These are phyloP conservation scores for Tetrapisispora nanseiensis DNA, from an alignment of 805 yeast genomes.

Conservation along the genomic window DNA sequence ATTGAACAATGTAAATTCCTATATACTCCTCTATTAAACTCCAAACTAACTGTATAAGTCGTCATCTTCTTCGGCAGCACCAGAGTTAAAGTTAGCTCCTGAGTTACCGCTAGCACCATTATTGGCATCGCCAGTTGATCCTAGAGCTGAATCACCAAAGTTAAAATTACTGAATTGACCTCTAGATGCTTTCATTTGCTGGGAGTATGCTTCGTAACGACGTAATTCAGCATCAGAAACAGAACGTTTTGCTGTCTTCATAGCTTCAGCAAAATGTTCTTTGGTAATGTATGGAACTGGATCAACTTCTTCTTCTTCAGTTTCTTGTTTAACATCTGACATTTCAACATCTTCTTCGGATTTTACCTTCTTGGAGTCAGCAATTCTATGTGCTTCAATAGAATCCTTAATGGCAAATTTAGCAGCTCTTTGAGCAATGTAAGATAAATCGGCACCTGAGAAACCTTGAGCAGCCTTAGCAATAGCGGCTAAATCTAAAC, in stretches of 20 bases:
- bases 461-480: constrained; percentile 94
- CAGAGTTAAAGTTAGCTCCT: constrained; percentile 37
- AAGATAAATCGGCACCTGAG: constrained; percentile 97
- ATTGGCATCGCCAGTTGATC: constrained; percentile 42
- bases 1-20: constrained; percentile 1
- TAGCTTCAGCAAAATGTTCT: constrained; percentile 95
- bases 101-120: constrained; percentile 20
- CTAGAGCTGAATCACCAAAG: constrained; percentile 49
- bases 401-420: constrained; percentile 97
- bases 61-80: constrained; percentile 47
- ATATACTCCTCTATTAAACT: constrained; percentile 1
- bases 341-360: constrained; percentile 40
- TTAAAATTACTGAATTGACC: constrained; percentile 89
- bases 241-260: constrained; percentile 98
- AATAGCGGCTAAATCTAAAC: constrained; percentile 76
- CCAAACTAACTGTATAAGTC: constrained; percentile 45
- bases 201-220: constrained; percentile 97
- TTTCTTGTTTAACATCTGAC: constrained; percentile 31
- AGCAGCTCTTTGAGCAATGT: constrained; percentile 97
- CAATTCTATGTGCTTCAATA: constrained; percentile 68
- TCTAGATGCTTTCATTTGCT: constrained; percentile 90
- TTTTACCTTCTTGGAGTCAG: constrained; percentile 37
- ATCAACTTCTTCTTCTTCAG: constrained; percentile 48
- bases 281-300: constrained; percentile 93
- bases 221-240: constrained; percentile 96